phyloP scores from a whole-genome alignment of 768 basidiomycete genomes.

The Mycena capillaripes region DNA sequence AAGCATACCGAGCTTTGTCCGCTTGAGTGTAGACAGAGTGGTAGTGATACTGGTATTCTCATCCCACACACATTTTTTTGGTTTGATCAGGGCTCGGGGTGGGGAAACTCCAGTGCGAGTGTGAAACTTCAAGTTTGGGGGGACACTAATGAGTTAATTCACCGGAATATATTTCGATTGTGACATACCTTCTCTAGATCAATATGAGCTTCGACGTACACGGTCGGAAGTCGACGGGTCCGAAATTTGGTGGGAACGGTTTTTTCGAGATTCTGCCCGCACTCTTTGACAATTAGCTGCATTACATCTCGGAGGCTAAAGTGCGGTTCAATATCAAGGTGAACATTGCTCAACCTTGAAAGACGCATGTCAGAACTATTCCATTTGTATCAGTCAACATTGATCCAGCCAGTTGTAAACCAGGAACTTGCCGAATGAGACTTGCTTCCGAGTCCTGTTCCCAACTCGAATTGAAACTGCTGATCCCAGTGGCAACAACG shows the following conservation, averaged over 20 bases:
- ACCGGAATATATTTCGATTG: too few relatives aligned
- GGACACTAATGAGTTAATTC: too few relatives aligned
- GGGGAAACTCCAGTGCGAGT: not conserved
- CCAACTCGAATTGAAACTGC: slow-evolving; percentile 7
- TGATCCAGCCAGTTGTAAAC: not conserved
- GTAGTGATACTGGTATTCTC: not conserved
- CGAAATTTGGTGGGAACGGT: slow-evolving; percentile 6
- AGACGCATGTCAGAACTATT: not conserved
- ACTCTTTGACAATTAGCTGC: not conserved
- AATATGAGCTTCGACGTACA: slow-evolving; percentile 6
- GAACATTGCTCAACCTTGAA: slow-evolving; percentile 6
- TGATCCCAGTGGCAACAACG: not conserved
- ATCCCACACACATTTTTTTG: not conserved
- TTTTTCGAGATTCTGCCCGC: not conserved
- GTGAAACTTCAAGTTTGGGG: not conserved
- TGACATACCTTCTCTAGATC: not conserved
- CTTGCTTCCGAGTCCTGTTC: slow-evolving; percentile 9
- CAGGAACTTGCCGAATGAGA: not conserved
- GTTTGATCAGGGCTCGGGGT: not conserved
- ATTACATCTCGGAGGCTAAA: not conserved
- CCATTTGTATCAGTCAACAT: not conserved
- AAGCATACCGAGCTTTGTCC: not conserved
- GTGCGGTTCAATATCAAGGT: slow-evolving; percentile 8
- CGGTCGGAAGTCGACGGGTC: not conserved
- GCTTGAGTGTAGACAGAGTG: not conserved